A percentile compares a stretch with the other conserved stretches of the same genome.
Evolutionary conservation across 805 yeast genomes (phyloP).

Genomic region (Candida chauliodis): DNA sequence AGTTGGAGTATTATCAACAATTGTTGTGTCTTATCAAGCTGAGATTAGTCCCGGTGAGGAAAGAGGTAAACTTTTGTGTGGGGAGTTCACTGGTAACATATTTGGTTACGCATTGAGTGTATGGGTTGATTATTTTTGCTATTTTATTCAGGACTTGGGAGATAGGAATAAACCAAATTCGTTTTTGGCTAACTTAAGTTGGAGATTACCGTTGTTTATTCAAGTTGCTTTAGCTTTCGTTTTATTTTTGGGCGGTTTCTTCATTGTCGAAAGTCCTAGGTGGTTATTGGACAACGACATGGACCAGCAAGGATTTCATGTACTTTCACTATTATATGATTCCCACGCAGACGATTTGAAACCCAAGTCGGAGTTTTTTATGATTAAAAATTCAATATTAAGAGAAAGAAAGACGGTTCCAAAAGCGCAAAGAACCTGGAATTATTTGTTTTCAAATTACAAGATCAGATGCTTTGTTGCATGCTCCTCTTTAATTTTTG

Average conservation of each 20-base stretch:
- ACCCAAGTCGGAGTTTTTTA: slow-evolving; percentile 41
- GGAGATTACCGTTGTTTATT: slow-evolving; percentile 76
- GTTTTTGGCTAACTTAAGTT: slow-evolving; percentile 46
- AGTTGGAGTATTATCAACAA: slow-evolving; percentile 56
- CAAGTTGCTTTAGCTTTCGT: slow-evolving; percentile 73
- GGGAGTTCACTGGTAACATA: slow-evolving; percentile 84
- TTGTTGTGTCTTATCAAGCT: slow-evolving; percentile 84
- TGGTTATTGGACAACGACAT: slow-evolving; percentile 83
- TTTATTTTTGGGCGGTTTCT: slow-evolving; percentile 67
- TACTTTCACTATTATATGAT: slow-evolving; percentile 23
- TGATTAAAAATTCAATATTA: slow-evolving; percentile 44
- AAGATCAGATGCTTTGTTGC: slow-evolving; percentile 32
- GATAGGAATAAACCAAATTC: slow-evolving; percentile 31
- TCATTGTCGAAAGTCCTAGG: slow-evolving; percentile 84
- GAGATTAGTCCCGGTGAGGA: slow-evolving; percentile 87
- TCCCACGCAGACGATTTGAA: slow-evolving; percentile 24
- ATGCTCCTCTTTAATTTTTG: slow-evolving; percentile 43
- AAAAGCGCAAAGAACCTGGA: slow-evolving; percentile 38
- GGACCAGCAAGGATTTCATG: slow-evolving; percentile 51
- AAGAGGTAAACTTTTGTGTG: slow-evolving; percentile 77
- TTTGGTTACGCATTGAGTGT: slow-evolving; percentile 78
- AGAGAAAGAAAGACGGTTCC: slow-evolving; percentile 37
- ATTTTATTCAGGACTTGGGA: slow-evolving; percentile 54
- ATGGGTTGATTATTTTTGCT: slow-evolving; percentile 81
- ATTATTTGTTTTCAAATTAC: slow-evolving; percentile 38